Percentiles rank a stretch among this genome's conserved stretches.
Conservation (phyloP, 352 stramenopile species). For the Pythium volutum region DNA sequence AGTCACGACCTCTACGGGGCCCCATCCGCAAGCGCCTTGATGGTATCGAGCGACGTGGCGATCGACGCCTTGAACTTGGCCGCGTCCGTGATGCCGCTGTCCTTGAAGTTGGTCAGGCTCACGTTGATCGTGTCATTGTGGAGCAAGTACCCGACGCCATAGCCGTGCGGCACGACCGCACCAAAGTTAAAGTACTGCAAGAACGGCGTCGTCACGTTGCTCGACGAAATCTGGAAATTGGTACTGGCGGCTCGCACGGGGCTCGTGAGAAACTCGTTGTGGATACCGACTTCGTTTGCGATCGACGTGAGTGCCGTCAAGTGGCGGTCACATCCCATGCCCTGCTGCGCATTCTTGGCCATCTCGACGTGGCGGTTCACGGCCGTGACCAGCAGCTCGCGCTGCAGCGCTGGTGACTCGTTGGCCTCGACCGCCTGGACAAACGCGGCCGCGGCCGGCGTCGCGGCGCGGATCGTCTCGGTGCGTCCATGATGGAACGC, state of each 20-base stretch:
- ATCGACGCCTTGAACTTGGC: conserved; percentile 69
- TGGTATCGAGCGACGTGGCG: conserved; percentile 66
- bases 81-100: conserved; percentile 61
- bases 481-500: conserved; percentile 90
- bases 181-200: conserved; percentile 90
- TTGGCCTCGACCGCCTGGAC: conserved; percentile 52
- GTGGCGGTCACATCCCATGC: conserved; percentile 86
- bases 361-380: conserved; percentile 87
- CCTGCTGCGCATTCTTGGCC: conserved; percentile 87
- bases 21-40: conserved; percentile 67
- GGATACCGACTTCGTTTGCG: conserved; percentile 52
- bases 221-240: conserved; percentile 90
- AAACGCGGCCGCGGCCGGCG: conserved; percentile 67
- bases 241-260: conserved; percentile 74
- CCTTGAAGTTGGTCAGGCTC: conserved; percentile 86
- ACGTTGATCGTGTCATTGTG: conserved; percentile 83
- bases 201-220: conserved; percentile 89
- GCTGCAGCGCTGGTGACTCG: conserved; percentile 43
- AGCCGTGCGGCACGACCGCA: conserved; percentile 82
- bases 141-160: conserved; percentile 89
- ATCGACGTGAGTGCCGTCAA: conserved; percentile 79
- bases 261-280: conserved; percentile 76
- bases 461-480: conserved; percentile 89
- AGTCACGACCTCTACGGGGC: conserved; percentile 33
- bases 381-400: conserved; percentile 60